These are phyloP conservation scores for Colletotrichum sp. DNA, from an alignment of 2,329 filamentous ascomycete species.

Conservation along the genomic window DNA sequence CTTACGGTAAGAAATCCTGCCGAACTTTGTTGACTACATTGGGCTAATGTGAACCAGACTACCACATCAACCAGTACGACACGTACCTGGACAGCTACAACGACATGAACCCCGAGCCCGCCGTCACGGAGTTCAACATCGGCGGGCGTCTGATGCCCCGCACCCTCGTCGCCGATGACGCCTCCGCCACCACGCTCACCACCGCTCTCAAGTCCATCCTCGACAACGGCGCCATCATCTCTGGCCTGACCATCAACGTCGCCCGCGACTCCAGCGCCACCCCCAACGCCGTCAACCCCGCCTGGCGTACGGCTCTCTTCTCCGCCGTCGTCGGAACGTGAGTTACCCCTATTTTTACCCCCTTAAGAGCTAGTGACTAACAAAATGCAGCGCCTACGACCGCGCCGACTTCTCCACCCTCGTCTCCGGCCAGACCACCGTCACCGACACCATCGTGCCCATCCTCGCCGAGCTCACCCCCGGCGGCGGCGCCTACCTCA, in stretches of 20 bases:
- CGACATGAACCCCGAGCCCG: conserved; percentile 19
- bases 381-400: not conserved
- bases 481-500: conserved; percentile 50
- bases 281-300: conserved; percentile 25
- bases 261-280: not conserved
- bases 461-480: conserved; percentile 31
- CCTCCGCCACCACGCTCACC: not conserved
- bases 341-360: not conserved
- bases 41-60: not conserved
- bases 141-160: conserved; percentile 13
- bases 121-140: conserved; percentile 18
- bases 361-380: not conserved
- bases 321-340: conserved; percentile 17
- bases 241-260: conserved; percentile 12
- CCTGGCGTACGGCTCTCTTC: conserved; percentile 23
- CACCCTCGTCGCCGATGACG: not conserved
- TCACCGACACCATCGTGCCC: conserved; percentile 7
- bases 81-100: conserved; percentile 25
- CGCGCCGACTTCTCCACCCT: conserved; percentile 11
- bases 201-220: not conserved
- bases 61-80: conserved; percentile 30
- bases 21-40: accelerated
- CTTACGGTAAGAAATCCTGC: conserved; percentile 21
- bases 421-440: not conserved
- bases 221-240: not conserved